Conservation (phyloP, 805 yeast species). For the Kodamaea kaohsiungensis region DNA sequence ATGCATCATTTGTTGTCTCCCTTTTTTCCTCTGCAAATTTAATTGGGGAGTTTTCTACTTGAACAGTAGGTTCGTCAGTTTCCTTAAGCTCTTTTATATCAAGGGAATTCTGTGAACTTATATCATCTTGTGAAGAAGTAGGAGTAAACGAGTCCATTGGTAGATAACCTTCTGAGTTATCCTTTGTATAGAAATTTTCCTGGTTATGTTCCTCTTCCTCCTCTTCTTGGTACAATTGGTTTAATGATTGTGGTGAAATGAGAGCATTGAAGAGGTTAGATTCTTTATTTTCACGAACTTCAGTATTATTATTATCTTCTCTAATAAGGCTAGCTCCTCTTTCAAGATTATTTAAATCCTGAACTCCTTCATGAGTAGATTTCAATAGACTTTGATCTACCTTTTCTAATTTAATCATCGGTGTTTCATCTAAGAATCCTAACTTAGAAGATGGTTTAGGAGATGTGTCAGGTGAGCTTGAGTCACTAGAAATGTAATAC, state of each 20-base stretch:
- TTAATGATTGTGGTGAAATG: no score
- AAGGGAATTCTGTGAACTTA: background rate
- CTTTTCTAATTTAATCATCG: background rate
- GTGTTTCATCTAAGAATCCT: background rate
- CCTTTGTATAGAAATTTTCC: background rate
- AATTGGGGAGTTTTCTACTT: background rate
- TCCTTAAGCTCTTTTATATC: background rate
- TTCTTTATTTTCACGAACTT: no score
- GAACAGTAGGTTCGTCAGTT: background rate
- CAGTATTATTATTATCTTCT: no score
- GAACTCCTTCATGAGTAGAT: no score
- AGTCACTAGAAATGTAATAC: background rate
- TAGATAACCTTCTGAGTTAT: background rate
- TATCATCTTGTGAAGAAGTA: background rate
- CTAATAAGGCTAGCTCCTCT: no score
- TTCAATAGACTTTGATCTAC: background rate
- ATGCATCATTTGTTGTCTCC: background rate
- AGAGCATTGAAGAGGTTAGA: no score
- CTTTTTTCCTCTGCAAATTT: background rate
- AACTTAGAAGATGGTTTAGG: background rate
- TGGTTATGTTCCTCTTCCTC: background rate
- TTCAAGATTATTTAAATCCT: no score
- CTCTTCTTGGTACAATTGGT: background rate
- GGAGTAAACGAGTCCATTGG: conserved; percentile 2
- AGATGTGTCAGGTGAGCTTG: background rate